Base-by-base conservation (phyloP, 1,284 basidiomycete species). In the Sporisorium scitamineum region DNA sequence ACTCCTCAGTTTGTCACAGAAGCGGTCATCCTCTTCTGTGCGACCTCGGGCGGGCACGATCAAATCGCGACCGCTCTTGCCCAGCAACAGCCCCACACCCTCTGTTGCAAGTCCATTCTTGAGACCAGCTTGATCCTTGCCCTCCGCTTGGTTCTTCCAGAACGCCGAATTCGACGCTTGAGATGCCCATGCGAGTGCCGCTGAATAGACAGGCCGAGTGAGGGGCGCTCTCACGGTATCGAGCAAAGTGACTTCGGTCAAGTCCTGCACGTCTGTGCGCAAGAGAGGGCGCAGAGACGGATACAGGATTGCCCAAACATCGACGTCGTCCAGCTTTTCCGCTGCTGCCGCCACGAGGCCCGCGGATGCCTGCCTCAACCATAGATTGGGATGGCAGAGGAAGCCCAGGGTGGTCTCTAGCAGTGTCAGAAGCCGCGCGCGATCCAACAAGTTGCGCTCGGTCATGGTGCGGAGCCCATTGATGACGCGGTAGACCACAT, bases 241-340 rank as follows among this genome's bases (percentile, higher is more conserved):
- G 26, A 97, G 86, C 29, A 99, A 85, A 44, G 90, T 91, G 59
- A 89, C 88, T 71, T 93, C 93, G 54, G 92, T 90, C 45, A 98
- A 89, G 1, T 89, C 88, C 8, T 88, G 89, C n/a, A 98, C 88
- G 79, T 99, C 97, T 1, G 91, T 93, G 50, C 91, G 91, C 45
- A 99, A 87, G 61, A 95, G 90, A 68, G 94, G 92, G 41, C 94
- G 90, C 41, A 99, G 86, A 0, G 92, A 92, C 0, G 96, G 95
- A 80, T 99, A 99, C 3, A 98, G 86, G 47, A 97, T 94, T 80
- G 95, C 96, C 97, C 97, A 99, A 11, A 94, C 91, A 81, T 99
- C 97, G 13, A 75, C 66, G 18, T 73, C 61, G 11, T 71, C 53
- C 0, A 92, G 91, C 9, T 96, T 88, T 68, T 92, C 90, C 51